Base-by-base conservation (phyloP, 1,284 basidiomycete genomes). In the Apiotrichum sp. region DNA sequence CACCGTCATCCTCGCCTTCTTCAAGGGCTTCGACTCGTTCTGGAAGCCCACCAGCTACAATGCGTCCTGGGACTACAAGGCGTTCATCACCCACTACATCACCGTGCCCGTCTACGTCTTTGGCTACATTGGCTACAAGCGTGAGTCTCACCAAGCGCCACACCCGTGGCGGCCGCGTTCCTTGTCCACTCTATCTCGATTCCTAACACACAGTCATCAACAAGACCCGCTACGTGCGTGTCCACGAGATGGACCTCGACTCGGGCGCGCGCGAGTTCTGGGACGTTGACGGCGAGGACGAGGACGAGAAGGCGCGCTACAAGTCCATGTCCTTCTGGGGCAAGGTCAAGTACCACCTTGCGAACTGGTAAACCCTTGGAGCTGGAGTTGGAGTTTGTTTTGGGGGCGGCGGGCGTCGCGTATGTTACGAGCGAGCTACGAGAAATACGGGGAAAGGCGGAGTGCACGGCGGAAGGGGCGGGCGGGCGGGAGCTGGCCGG, bases 1-100 rank as follows among this genome's bases (percentile, higher is more conserved):
- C 44, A 86, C 86, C 4, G 75, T 62, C 3, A 77, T 86, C 60
- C 83, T 88, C 65, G 82, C 82, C 7, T 59, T 88, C 43, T 87
- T 87, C 78, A 82, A 82, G 71, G 81, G 80, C 38, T 87, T 86
- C 65, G 86, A 88, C 70, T 80, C 84, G 0, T 81, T 83, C 72
- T 58, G 56, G 43, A 47, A 40, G 39, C 53, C 47, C 2, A 6
- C 43, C 35, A 36, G 11, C 3, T 32, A 32, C 22, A 31, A 45
- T 11, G 43, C 44, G 11, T 13, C 44, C 4, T 22, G 33, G 45
- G 58, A 78, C 50, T 77, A 77, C 60, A 83, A 82, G 63, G 80
- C 78, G 13, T 88, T 88, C 69, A 78, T 87, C 59, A 86, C 84
- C 68, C 50, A 57, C 59, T 71, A 74, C 62, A 67, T 77, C 49